Base-by-base conservation (phyloP, 306 rosid species). In the Potentilla sterilis region DNA sequence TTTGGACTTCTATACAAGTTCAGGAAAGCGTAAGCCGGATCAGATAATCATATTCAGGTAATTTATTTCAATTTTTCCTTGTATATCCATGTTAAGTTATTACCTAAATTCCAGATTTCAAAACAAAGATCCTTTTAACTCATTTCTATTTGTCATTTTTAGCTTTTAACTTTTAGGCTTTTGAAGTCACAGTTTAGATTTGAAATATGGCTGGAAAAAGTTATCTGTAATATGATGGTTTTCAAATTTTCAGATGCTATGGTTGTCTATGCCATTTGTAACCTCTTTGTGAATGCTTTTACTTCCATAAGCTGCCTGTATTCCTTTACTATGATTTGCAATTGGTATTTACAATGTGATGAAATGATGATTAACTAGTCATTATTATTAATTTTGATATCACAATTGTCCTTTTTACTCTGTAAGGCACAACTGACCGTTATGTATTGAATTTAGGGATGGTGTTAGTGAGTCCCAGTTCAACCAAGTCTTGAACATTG, bases 381-480 rank as follows among this genome's bases (percentile, higher is more conserved):
- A 37, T 72, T 72, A 37, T 38, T n/a, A 37, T 72, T 72, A 52
- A 12, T 41, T 41, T 63, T 15, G 41, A 21, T 8, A 69, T 46
- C 6, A 16, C 43, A 47, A 32, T 41, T 72, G 47, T 35, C 14
- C 22, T 10, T 11, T 21, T 12, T 40, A 15, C 13, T 6, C 37
- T 10, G 15, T 43, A 42, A 21, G 40, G 19, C 49, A 9, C 2
- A 3, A 24, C n/a, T 61, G 10, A 32, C 4, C 21, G 14, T 75
- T 3, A 4, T 38, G 21, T 72, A 6, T 35, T 67, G 42, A 35
- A 72, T 80, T 35, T 40, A 96, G 99, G 96, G 99, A 96, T 74
- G 99, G 99, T 40, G 98, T 96, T 18, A 90, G 97, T 4, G 98
- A 96, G 51, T 96, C 99, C 0, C 99, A 96, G 41, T 96, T 96